Evolutionary conservation across 768 basidiomycete genomes (phyloP).

Genomic region (Porphyrellus cyaneotinctus): DNA sequence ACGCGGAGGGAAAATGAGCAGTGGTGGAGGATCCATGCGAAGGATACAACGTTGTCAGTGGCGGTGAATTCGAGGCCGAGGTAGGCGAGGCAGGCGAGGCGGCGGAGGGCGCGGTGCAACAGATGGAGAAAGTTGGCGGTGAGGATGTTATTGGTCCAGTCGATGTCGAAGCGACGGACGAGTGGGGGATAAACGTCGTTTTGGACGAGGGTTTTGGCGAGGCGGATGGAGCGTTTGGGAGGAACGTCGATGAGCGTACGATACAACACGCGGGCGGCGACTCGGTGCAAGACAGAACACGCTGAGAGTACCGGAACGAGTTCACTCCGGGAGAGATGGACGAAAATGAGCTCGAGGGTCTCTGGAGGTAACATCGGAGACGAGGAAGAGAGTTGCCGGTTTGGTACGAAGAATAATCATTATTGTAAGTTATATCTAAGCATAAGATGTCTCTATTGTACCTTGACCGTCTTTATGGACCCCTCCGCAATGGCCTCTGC

Average conservation of each 20-base stretch:
- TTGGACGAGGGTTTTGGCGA: slow-evolving; percentile 39
- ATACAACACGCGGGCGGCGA: slow-evolving; percentile 35
- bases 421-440: not conserved
- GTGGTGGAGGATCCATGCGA: slow-evolving; percentile 47
- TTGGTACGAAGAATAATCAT: slow-evolving; percentile 5
- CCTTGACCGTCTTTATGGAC: slow-evolving; percentile 29
- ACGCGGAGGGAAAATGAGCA: slow-evolving; percentile 43
- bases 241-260: slow-evolving; percentile 34
- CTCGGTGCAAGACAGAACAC: slow-evolving; percentile 25
- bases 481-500: slow-evolving; percentile 58
- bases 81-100: slow-evolving; percentile 36
- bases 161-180: slow-evolving; percentile 47
- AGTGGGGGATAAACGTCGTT: slow-evolving; percentile 36
- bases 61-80: slow-evolving; percentile 50
- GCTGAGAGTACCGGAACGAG: slow-evolving; percentile 24
- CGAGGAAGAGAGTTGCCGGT: not conserved
- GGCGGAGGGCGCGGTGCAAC: slow-evolving; percentile 41
- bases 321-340: slow-evolving; percentile 23
- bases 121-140: slow-evolving; percentile 49
- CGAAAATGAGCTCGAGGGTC: slow-evolving; percentile 33
- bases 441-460: slow-evolving; percentile 16
- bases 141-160: slow-evolving; percentile 36
- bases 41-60: slow-evolving; percentile 29
- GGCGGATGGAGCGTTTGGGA: slow-evolving; percentile 30
- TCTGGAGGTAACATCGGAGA: slow-evolving; percentile 34